Evolutionary conservation across 768 basidiomycete genomes (phyloP), one percentile per base, ranked within the genome.

Genomic region (Dentipellis fragilis): DNA sequence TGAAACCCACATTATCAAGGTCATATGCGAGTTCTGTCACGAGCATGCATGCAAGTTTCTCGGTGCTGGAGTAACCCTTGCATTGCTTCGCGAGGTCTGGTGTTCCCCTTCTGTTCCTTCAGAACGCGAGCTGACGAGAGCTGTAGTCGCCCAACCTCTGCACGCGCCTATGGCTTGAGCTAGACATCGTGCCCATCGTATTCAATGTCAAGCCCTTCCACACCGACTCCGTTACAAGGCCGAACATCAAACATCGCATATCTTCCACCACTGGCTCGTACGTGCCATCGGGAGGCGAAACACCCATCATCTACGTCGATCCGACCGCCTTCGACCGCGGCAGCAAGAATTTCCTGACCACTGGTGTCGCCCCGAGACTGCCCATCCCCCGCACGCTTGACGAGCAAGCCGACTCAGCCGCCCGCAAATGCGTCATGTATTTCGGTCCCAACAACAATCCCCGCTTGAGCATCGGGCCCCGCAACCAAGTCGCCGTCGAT

Each of bases 401-500:
- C 59, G 88, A 91, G 63, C 89, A 91, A 68, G 85, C 88, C 29
- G 89, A 93, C 64, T 89, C 87, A 38, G 89, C 88, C 5, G 89
- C 84, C 36, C 85, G 89, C 66, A 92, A 92, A 67, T 84, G 82
- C 63, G 69, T 91, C 67, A 85, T 90, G 86, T 81, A 85, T 69
- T 89, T 80, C 62, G 88, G 88, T 17, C 88, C 89, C 17, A 77
- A 76, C 62, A 90, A 91, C 72, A 90, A 89, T 69, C 89, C 89
- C 21, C 84, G 89, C 61, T 77, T 92, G 23, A 80, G 73, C 66
- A 91, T 92, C 65, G 89, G 85, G 5, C 78, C 86, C 48, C 84
- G 88, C 60, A 91, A 94, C 68, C 86, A 89, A 63, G 93, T 94
- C 61, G 80, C 83, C 52, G 93, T 94, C 50, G 93, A 94, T 65